A percentile compares a stretch with the other conserved stretches of the same genome.
Evolutionary conservation across 805 yeast genomes (phyloP).

Genomic region (Kuraishia ogatae): DNA sequence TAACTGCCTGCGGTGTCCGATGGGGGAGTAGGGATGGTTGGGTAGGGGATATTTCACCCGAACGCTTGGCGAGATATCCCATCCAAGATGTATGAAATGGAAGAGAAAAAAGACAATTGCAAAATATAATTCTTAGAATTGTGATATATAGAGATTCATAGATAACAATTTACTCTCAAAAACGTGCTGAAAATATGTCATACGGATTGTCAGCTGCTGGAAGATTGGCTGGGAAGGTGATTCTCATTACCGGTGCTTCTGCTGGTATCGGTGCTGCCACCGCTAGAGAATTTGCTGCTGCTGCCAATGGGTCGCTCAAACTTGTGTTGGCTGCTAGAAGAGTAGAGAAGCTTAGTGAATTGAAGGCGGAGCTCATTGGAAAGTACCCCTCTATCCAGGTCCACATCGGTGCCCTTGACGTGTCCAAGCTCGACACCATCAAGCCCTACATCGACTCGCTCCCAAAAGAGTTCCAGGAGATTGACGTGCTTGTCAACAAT

Average conservation of each 20-base stretch:
- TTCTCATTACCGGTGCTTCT: constrained; percentile 93
- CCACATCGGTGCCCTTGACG: constrained; percentile 27
- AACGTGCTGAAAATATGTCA: no score
- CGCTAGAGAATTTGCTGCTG: constrained; percentile 75
- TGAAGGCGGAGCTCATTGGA: constrained; percentile 26
- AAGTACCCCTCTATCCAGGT: constrained; percentile 26
- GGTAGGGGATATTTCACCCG: background rate
- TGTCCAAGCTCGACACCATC: constrained; percentile 34
- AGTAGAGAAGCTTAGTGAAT: constrained; percentile 31
- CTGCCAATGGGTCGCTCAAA: constrained; percentile 40
- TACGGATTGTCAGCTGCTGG: constrained; percentile 69
- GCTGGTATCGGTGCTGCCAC: constrained; percentile 94
- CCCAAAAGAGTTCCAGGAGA: constrained; percentile 41
- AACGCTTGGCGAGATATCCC: no score
- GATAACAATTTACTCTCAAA: background rate
- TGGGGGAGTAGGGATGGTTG: background rate
- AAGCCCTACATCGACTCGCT: constrained; percentile 32
- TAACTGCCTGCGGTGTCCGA: background rate
- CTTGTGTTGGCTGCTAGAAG: constrained; percentile 46
- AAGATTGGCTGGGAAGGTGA: constrained; percentile 69
- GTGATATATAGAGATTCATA: background rate
- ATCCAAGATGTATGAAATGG: background rate
- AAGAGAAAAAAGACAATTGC: no score
- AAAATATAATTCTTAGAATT: no score
- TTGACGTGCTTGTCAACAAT: constrained; percentile 63